Percentiles rank a stretch among this genome's conserved stretches.
These are phyloP conservation scores for Penicillium crystallinum DNA, from an alignment of 495 filamentous ascomycete genomes.

Conservation along the genomic window DNA sequence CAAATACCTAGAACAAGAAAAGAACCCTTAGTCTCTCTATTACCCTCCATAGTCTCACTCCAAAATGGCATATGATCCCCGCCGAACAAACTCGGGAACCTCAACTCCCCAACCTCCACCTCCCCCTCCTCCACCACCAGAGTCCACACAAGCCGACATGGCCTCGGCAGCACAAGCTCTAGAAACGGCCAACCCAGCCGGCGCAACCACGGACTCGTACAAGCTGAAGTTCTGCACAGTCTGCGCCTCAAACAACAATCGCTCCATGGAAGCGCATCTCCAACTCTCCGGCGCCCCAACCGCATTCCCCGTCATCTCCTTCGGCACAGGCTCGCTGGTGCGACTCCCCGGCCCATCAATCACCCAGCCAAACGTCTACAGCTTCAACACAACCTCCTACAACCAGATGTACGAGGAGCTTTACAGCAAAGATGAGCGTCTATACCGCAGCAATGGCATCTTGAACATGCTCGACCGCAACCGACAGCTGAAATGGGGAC, in stretches of 20 bases:
- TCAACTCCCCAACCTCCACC: conserved; percentile 37
- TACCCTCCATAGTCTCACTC: conserved; percentile 10
- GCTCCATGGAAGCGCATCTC: conserved; percentile 98
- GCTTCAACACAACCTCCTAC: conserved; percentile 94
- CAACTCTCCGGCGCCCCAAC: conserved; percentile 65
- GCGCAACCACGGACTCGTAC: conserved; percentile 54
- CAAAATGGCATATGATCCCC: conserved; percentile 54
- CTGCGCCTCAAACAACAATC: conserved; percentile 94
- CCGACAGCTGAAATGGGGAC: conserved; percentile 83
- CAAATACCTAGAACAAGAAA: conserved; percentile 4
- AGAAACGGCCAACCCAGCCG: conserved; percentile 11
- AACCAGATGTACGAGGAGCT: conserved; percentile 85
- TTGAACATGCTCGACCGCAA: conserved; percentile 95
- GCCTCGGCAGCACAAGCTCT: conserved; percentile 34
- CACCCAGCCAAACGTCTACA: conserved; percentile 91
- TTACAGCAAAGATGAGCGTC: conserved; percentile 71
- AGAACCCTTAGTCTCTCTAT: conserved; percentile 13
- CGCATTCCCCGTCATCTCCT: conserved; percentile 92
- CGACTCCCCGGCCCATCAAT: conserved; percentile 90
- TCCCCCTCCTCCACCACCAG: conserved; percentile 50
- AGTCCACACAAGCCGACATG: conserved; percentile 17
- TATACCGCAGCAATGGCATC: conserved; percentile 89
- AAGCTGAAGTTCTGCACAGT: conserved; percentile 97
- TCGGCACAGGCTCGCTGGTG: conserved; percentile 93
- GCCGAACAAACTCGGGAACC: conserved; percentile 43